Percentiles rank a stretch among this genome's conserved stretches.
phyloP scores from a whole-genome alignment of 2,329 filamentous ascomycete genomes.

The Alternaria sp. region DNA sequence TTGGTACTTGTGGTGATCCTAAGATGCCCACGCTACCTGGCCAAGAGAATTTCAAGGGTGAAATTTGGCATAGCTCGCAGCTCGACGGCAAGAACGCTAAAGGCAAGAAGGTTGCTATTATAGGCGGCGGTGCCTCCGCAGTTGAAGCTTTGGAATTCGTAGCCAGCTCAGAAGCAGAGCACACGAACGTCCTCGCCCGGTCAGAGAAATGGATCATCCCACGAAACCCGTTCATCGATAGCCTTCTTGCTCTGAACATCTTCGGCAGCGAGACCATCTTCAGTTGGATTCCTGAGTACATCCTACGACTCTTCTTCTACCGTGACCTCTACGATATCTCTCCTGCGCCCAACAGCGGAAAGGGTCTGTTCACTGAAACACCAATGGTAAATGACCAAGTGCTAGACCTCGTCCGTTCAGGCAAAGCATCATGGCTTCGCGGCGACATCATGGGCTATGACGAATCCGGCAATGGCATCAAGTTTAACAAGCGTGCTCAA shows the following conservation, averaged over 20 bases:
- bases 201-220: constrained; percentile 91
- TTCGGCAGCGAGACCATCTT: constrained; percentile 79
- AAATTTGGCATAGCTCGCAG: constrained; percentile 78
- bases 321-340: constrained; percentile 79
- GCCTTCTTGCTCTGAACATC: constrained; percentile 78
- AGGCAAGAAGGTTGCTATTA: constrained; percentile 77
- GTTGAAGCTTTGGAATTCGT: constrained; percentile 86
- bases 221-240: constrained; percentile 77
- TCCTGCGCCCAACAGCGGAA: constrained; percentile 62
- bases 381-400: constrained; percentile 89
- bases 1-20: constrained; percentile 82
- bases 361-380: constrained; percentile 82
- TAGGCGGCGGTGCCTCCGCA: constrained; percentile 82
- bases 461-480: constrained; percentile 69
- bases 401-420: constrained; percentile 76
- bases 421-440: constrained; percentile 79
- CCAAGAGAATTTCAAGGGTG: constrained; percentile 76
- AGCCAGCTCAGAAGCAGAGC: constrained; percentile 69
- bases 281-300: constrained; percentile 79
- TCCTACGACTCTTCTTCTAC: constrained; percentile 83
- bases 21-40: constrained; percentile 76
- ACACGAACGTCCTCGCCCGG: constrained; percentile 77
- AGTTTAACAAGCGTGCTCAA: constrained; percentile 74
- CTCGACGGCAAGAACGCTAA: constrained; percentile 77
- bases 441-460: constrained; percentile 78